phyloP scores from a whole-genome alignment of 805 yeast species.

The Kazachstania africana region DNA sequence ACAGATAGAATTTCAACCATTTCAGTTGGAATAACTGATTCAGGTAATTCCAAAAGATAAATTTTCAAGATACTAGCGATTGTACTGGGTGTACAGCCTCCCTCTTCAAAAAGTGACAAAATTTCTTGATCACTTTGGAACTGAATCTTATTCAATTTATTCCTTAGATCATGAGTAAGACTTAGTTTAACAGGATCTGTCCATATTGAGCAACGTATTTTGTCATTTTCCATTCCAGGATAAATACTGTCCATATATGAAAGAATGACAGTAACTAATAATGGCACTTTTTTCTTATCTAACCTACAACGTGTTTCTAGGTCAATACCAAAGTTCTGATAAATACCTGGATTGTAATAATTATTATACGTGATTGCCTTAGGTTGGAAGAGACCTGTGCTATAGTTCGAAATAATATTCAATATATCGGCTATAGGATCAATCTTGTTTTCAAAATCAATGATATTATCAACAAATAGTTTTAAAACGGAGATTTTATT shows the following conservation, averaged over 20 bases:
- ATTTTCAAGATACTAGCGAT: conserved; percentile 61
- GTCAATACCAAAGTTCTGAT: conserved; percentile 72
- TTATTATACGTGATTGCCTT: conserved; percentile 65
- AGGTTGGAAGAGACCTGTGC: conserved; percentile 68
- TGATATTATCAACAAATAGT: conserved; percentile 45
- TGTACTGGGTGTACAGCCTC: conserved; percentile 38
- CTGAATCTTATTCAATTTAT: conserved; percentile 32
- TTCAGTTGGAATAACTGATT: conserved; percentile 54
- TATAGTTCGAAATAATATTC: conserved; percentile 51
- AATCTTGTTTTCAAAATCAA: conserved; percentile 58
- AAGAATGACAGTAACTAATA: conserved; percentile 49
- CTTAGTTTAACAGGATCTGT: conserved; percentile 49
- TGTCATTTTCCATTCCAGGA: conserved; percentile 60
- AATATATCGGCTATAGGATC: conserved; percentile 59
- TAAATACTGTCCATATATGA: conserved; percentile 58
- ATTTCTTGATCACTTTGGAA: conserved; percentile 26
- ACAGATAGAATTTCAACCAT: conserved; percentile 58
- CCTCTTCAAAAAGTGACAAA: conserved; percentile 21
- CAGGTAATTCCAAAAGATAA: conserved; percentile 70
- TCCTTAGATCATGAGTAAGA: conserved; percentile 50
- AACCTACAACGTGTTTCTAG: conserved; percentile 57
- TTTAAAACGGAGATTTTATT: conserved; percentile 48
- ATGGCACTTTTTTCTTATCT: conserved; percentile 64
- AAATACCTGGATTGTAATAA: conserved; percentile 57
- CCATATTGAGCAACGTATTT: conserved; percentile 60